These are phyloP conservation scores for Tricholomella constricta DNA, from an alignment of 768 basidiomycete species.

Conservation along the genomic window DNA sequence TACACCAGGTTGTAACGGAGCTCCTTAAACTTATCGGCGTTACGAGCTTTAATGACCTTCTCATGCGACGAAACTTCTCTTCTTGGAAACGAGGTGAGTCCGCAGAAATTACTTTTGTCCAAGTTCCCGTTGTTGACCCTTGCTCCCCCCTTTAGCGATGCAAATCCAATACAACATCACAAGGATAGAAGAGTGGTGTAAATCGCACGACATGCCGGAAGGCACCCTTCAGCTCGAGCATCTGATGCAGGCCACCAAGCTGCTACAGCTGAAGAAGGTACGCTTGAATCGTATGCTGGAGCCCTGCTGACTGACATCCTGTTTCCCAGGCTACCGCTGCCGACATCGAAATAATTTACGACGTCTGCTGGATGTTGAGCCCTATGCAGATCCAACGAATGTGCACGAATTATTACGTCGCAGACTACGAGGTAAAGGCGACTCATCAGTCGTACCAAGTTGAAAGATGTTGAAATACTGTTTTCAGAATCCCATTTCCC, in stretches of 20 bases:
- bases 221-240: conserved; percentile 97
- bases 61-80: conserved; percentile 98
- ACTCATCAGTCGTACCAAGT: background rate
- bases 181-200: conserved; percentile 98
- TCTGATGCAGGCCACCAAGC: conserved; percentile 98
- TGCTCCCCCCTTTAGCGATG: conserved; percentile 67
- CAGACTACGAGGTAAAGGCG: conserved; percentile 88
- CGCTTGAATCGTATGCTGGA: conserved; percentile 7
- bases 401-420: conserved; percentile 98
- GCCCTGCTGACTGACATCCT: conserved; percentile 9
- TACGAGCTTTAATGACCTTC: conserved; percentile 95
- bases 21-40: conserved; percentile 95
- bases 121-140: background rate
- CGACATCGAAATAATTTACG: conserved; percentile 98
- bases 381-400: conserved; percentile 99
- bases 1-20: conserved; percentile 94
- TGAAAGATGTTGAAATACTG: conserved; percentile 6
- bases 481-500: conserved; percentile 88
- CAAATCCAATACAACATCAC: conserved; percentile 99
- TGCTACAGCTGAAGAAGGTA: conserved; percentile 97
- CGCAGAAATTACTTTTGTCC: background rate
- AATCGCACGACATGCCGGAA: conserved; percentile 99
- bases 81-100: conserved; percentile 96
- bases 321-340: conserved; percentile 75
- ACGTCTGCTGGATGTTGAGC: conserved; percentile 99